Evolutionary conservation across 345 rosid genomes (phyloP), one percentile per base, ranked within the genome.

Genomic region (Iberis pinnata): DNA sequence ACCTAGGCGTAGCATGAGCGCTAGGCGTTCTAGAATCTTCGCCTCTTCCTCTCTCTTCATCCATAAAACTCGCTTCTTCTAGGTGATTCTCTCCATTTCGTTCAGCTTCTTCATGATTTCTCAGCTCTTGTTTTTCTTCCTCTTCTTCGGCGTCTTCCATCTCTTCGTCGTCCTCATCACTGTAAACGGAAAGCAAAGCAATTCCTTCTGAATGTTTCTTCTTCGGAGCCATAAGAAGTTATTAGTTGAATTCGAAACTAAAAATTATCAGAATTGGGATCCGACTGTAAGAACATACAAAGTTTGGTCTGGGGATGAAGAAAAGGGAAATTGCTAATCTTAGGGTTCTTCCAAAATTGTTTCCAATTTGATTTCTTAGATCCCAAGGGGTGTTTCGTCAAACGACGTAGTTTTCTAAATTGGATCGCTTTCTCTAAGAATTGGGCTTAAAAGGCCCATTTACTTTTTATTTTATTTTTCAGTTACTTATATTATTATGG

Each of bases 121-220:
- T 70, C n/a, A n/a, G n/a, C n/a, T n/a, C n/a, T 22, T 42, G 61
- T 37, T 53, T 12, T 38, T 61, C 62, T 40, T 63, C 52, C 6
- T 39, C 59, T 9, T 45, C 70, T 9, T 49, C 80, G 24, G 66
- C 61, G 35, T 86, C 85, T 56, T 81, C 95, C 88, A 83, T 83
- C 7, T 86, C 97, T 56, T 89, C 97, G 61, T 88, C 97, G 38
- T 89, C 95, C 46, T 82, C 89, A 16, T 80, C 97, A 70, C 73
- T 73, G 76, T 89, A 89, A 68, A 86, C 64, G 24, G 97, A 89
- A 0, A 89, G 79, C 11, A 83, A 73, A 40, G 81, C 82, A 43
- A 89, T 89, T 40, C 97, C 97, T 68, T 89, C 97, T 12, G 80
- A 63, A 6, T 71, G 84, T 42, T 78, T 86, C 52, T 78, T 88